A percentile compares a stretch with the other conserved stretches of the same genome.
phyloP scores from a whole-genome alignment of 2,329 filamentous ascomycete species.

The Fusarium phyllophilum region DNA sequence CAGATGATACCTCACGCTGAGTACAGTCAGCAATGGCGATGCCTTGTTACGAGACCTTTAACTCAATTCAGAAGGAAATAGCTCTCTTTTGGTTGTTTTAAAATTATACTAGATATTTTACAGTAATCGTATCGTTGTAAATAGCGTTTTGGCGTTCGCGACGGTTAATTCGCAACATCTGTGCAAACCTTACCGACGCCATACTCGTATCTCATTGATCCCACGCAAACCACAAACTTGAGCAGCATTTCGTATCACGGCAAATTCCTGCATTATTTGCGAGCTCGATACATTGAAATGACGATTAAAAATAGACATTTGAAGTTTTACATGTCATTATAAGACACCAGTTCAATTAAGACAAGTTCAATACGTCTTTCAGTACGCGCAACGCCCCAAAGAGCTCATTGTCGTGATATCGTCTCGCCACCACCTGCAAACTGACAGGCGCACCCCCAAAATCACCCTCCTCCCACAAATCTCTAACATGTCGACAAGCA shows the following conservation, averaged over 20 bases:
- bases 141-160: background rate
- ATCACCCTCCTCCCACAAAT: slow-evolving; percentile 47
- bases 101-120: no score
- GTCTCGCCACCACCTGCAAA: slow-evolving; percentile 49
- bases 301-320: no score
- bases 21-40: background rate
- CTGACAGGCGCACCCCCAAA: slow-evolving; percentile 49
- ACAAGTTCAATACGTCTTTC: slow-evolving; percentile 14
- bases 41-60: no score
- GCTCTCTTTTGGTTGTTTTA: background rate
- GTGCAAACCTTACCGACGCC: background rate
- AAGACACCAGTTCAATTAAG: background rate
- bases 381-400: slow-evolving; percentile 45
- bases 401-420: slow-evolving; percentile 49
- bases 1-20: background rate
- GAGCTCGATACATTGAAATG: fast-evolving
- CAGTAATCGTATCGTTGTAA: background rate
- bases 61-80: background rate
- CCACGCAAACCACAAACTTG: fast-evolving
- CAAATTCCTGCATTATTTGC: background rate
- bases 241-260: background rate
- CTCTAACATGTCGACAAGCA: slow-evolving; percentile 44
- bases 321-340: fast-evolving
- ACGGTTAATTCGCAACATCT: background rate
- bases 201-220: no score